Conservation (phyloP, 2,329 filamentous ascomycete genomes). For the Didymella pinodella region DNA sequence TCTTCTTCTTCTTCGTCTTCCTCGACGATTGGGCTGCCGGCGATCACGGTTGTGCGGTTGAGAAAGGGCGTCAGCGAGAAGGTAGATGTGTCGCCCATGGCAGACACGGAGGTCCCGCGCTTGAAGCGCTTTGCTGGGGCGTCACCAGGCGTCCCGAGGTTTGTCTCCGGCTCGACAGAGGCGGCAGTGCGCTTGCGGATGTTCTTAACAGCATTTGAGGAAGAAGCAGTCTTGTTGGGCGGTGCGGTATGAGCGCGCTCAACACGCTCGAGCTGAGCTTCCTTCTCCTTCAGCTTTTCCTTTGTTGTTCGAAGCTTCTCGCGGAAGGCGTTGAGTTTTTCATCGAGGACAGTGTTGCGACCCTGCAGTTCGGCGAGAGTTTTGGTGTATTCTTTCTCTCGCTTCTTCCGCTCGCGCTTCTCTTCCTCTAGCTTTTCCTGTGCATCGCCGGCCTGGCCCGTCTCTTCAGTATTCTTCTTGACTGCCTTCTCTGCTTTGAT, state of each 20-base stretch:
- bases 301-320: constrained; percentile 74
- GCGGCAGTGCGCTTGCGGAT: constrained; percentile 53
- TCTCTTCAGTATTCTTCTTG: constrained; percentile 53
- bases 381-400: constrained; percentile 63
- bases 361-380: constrained; percentile 68
- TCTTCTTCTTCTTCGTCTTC: constrained; percentile 42
- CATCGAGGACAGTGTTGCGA: constrained; percentile 71
- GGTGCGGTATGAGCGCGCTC: constrained; percentile 54
- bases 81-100: constrained; percentile 83
- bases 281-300: constrained; percentile 73
- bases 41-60: constrained; percentile 72
- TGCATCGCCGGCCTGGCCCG: constrained; percentile 57
- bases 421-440: constrained; percentile 61
- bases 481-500: constrained; percentile 40
- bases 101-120: constrained; percentile 61
- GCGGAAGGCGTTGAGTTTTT: constrained; percentile 73
- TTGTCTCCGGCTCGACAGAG: constrained; percentile 58
- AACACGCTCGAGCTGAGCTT: constrained; percentile 58
- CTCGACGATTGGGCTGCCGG: constrained; percentile 53
- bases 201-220: constrained; percentile 50
- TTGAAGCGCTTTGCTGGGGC: constrained; percentile 56
- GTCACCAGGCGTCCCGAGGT: constrained; percentile 59
- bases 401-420: constrained; percentile 60
- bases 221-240: constrained; percentile 39
- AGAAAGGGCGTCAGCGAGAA: constrained; percentile 96